Evolutionary conservation across 345 rosid species (phyloP), one percentile per base, ranked within the genome.

Genomic region (Chamaenerion angustifolium): DNA sequence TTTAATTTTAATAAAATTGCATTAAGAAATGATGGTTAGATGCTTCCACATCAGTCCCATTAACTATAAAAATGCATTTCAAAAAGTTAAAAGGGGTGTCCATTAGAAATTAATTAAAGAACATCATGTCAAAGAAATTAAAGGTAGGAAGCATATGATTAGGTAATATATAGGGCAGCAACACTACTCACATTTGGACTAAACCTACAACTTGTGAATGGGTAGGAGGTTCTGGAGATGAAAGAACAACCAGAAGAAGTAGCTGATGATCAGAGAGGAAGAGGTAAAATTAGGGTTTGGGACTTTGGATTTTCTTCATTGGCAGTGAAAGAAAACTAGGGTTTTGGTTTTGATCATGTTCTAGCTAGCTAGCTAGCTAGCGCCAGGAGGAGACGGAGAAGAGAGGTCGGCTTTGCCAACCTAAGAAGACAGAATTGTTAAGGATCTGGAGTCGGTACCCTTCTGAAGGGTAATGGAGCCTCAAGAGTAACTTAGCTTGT

Each of bases 301-400:
- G n/a, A 35, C 43, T 14, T 27, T 14, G n/a, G n/a, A n/a, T n/a
- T 42, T 42, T 50, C 35, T 27, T 8, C 42, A 40, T 50, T 27
- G 18, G 25, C 51, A 12, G 18, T 11, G 3, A 12, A 47, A 10
- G 31, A n/a, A 21, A 19, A 40, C 19, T 16, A 18, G 2, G 14
- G 19, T 40, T 11, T 16, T 12, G 37, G 10, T 10, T 16, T 15
- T 43, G 3, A 21, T 21, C 25, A 21, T 21, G 25, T 21, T 21
- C 3, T 0, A 21, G 25, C 3, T 21, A 21, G 25, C 25, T 21
- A 21, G n/a, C n/a, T n/a, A 21, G 25, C 43, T 27, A 82, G 57
- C 69, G 82, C 98, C 98, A 92, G 12, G 96, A 92, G 45, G 98
- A 92, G 54, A 92, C 78, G 0, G 93, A 83, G 69, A 92, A 86